Evolutionary conservation across 2,329 filamentous ascomycete genomes (phyloP), one percentile per base, ranked within the genome.

Genomic region (Calonectria pseudoturangicola): DNA sequence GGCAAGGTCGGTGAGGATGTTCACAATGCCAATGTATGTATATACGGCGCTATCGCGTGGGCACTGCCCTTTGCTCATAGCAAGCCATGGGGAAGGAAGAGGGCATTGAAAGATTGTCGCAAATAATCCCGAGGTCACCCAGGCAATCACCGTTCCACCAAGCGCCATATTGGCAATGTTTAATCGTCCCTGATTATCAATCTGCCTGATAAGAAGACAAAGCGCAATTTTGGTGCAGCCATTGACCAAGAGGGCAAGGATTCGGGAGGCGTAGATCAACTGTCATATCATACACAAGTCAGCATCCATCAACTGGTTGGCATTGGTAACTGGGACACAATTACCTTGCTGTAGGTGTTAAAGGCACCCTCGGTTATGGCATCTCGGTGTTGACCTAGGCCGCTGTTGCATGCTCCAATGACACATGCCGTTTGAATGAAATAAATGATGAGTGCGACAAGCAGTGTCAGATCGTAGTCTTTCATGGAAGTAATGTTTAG

Each of bases 401-500:
- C 77, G 5, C 66, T 45, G 4, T 51, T 75, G 56, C 77, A 79
- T 3, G 77, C 69, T 1, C 68, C 67, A 27, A 79, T 41, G 9
- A 79, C 76, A 10, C 76, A 78, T 0, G 62, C 63, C 4, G 77
- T 79, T 65, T 79, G 77, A 9, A 74, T 43, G 33, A 77, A 72
- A 18, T 78, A 79, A 4, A 79, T 18, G 0, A 74, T 8, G 0
- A 71, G 58, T 0, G 71, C 63, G 8, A 39, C 58, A 2, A 79
- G 12, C 4, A 79, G 5, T 0, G 69, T 64, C 2, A 73, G 21
- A 47, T 79, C 77, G 28, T 74, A 79, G 8, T 78, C 77, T 41
- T 74, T 71, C 63, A 79, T 68, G 2, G 77, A 79, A 15, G 76
- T 76, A 5, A 79, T 75, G 25, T 79, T 79, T 28, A 79, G 47